Evolutionary conservation across 179 eudicot genomes (phyloP).

Genomic region (Patellifolia procumbens): DNA sequence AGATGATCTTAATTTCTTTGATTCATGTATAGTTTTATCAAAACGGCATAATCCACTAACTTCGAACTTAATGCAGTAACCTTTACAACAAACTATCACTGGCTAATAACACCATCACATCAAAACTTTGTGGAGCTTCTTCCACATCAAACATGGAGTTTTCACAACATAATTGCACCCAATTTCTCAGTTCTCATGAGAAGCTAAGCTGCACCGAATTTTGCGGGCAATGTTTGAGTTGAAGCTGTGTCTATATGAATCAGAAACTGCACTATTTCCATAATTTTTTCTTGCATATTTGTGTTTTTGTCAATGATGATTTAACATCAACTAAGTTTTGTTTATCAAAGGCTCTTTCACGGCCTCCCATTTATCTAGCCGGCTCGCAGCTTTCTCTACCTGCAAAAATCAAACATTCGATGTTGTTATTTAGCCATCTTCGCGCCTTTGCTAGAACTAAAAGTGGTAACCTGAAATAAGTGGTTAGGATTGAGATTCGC

Average conservation of each 20-base stretch:
- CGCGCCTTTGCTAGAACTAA: too few species aligned
- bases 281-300: neutral
- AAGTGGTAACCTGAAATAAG: too few species aligned
- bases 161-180: neutral
- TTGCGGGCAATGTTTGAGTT: neutral
- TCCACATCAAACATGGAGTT: neutral
- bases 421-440: too few species aligned
- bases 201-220: too few species aligned
- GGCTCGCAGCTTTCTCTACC: conserved; percentile 55
- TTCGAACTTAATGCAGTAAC: neutral
- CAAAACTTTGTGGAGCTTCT: neutral
- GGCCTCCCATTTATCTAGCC: conserved; percentile 53
- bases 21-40: neutral
- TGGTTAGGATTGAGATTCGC: too few species aligned
- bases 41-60: neutral
- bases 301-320: neutral
- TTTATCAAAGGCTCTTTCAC: conserved; percentile 40
- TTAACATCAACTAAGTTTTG: neutral
- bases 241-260: neutral
- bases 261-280: neutral
- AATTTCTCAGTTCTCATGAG: neutral
- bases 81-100: conserved; percentile 8
- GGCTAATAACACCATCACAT: neutral
- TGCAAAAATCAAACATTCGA: conserved; percentile 14
- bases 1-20: too few species aligned